phyloP scores from a whole-genome alignment of 208 protist species.

The Trypanosoma brucei region DNA sequence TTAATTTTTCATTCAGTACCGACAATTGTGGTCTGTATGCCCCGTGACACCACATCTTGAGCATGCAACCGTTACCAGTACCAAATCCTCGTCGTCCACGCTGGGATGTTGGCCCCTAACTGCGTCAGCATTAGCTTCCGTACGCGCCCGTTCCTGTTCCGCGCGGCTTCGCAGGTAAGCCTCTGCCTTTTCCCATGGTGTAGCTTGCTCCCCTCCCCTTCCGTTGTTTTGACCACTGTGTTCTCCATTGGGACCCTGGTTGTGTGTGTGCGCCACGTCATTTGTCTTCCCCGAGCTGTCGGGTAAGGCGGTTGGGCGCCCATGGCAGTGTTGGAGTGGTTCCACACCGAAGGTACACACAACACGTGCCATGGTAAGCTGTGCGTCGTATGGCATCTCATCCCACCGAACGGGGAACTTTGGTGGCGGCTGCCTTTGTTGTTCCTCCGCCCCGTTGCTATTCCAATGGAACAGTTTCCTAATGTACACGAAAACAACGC shows the following conservation, averaged over 20 bases:
- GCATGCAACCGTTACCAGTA: constrained; percentile 34
- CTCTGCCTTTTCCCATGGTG: constrained; percentile 32
- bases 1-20: constrained; percentile 18
- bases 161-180: constrained; percentile 10
- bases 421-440: constrained; percentile 10
- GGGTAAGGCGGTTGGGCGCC: constrained; percentile 6
- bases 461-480: constrained; percentile 29
- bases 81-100: constrained; percentile 21
- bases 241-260: constrained; percentile 1
- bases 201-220: constrained; percentile 13
- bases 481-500: constrained; percentile 68
- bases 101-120: constrained; percentile 3
- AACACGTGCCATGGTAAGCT: constrained; percentile 49
- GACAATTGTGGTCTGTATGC: constrained; percentile 42
- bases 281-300: neutral
- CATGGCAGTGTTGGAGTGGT: constrained; percentile 18
- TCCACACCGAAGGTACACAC: constrained; percentile 61
- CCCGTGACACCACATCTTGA: constrained; percentile 52
- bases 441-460: constrained; percentile 6
- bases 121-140: neutral
- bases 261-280: neutral
- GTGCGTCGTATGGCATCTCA: constrained; percentile 67
- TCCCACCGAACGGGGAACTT: constrained; percentile 58
- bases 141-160: neutral
- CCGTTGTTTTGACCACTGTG: constrained; percentile 9